phyloP scores from a whole-genome alignment of 805 yeast genomes.

The Wickerhamiella vanderwaltii region DNA sequence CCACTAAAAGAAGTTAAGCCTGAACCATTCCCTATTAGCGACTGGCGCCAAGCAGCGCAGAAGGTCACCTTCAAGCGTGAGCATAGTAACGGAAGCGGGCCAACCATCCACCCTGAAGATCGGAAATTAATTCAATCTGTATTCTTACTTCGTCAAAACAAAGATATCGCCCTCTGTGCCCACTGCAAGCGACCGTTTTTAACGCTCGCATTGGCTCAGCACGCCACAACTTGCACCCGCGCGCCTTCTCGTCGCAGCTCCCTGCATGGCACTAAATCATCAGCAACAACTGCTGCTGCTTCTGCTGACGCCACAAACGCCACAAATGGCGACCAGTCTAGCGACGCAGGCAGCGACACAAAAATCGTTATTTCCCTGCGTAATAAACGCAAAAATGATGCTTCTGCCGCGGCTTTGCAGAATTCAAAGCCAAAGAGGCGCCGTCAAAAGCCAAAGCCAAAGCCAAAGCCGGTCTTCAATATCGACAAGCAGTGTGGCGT shows the following conservation, averaged over 20 bases:
- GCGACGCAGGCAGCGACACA: neutral
- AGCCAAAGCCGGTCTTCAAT: conserved; percentile 17
- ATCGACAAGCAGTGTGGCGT: conserved; percentile 78
- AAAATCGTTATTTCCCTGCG: neutral
- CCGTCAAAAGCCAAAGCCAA: conserved; percentile 16
- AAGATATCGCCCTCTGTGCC: conserved; percentile 23
- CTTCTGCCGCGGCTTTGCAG: conserved; percentile 16
- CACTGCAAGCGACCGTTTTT: conserved; percentile 25
- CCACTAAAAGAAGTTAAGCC: neutral
- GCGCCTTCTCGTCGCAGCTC: conserved; percentile 9
- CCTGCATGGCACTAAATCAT: conserved; percentile 5
- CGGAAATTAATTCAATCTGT: conserved; percentile 19
- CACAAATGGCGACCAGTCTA: neutral
- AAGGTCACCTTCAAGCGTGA: conserved; percentile 11
- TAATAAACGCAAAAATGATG: conserved; percentile 13
- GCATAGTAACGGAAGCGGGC: conserved; percentile 10
- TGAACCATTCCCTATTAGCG: neutral
- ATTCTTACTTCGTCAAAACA: conserved; percentile 22
- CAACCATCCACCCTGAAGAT: conserved; percentile 19
- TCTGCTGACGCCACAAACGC: conserved; percentile 2
- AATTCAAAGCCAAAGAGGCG: conserved; percentile 9
- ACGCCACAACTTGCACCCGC: conserved; percentile 16
- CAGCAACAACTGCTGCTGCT: neutral
- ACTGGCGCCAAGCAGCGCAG: conserved; percentile 20
- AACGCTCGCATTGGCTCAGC: conserved; percentile 18